A percentile compares a stretch with the other conserved stretches of the same genome.
Evolutionary conservation across 2,329 filamentous ascomycete genomes (phyloP).

Genomic region (Aureobasidium namibiae): DNA sequence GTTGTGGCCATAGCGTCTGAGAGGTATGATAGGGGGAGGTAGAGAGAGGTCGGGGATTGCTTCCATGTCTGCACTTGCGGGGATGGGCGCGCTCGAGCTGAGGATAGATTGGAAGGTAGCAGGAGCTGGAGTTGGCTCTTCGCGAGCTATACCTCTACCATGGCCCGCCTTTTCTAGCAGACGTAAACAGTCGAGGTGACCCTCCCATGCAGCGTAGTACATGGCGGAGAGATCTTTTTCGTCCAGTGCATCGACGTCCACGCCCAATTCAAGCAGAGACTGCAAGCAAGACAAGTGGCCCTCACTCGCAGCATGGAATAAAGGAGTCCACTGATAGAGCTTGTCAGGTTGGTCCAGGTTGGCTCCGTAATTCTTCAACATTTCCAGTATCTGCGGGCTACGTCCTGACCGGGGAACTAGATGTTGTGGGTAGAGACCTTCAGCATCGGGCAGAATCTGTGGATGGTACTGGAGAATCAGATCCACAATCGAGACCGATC

Average conservation of each 20-base stretch:
- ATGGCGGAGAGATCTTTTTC: constrained; percentile 90
- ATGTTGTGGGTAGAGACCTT: constrained; percentile 95
- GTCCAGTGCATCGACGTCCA: constrained; percentile 70
- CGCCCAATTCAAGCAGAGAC: constrained; percentile 69
- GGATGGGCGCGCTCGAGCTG: constrained; percentile 28
- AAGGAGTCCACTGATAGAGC: constrained; percentile 91
- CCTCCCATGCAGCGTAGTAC: constrained; percentile 99
- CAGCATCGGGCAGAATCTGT: constrained; percentile 82
- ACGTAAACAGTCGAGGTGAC: constrained; percentile 88
- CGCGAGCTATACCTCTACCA: constrained; percentile 26
- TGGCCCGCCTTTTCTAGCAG: constrained; percentile 56
- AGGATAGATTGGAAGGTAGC: constrained; percentile 21
- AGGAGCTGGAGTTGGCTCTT: constrained; percentile 29
- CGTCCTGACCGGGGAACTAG: constrained; percentile 85
- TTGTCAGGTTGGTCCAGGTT: constrained; percentile 91
- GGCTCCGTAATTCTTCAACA: constrained; percentile 78
- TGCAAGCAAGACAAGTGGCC: constrained; percentile 84
- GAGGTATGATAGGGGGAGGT: constrained; percentile 89
- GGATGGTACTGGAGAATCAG: constrained; percentile 75
- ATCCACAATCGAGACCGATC: constrained; percentile 74
- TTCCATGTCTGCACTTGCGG: constrained; percentile 67
- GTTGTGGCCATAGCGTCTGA: constrained; percentile 93
- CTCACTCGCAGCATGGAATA: constrained; percentile 94
- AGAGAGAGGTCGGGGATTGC: constrained; percentile 87
- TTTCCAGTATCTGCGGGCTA: constrained; percentile 66